Base-by-base conservation (phyloP, 192 early-diverging fungal species). In the Coemansia asiatica region DNA sequence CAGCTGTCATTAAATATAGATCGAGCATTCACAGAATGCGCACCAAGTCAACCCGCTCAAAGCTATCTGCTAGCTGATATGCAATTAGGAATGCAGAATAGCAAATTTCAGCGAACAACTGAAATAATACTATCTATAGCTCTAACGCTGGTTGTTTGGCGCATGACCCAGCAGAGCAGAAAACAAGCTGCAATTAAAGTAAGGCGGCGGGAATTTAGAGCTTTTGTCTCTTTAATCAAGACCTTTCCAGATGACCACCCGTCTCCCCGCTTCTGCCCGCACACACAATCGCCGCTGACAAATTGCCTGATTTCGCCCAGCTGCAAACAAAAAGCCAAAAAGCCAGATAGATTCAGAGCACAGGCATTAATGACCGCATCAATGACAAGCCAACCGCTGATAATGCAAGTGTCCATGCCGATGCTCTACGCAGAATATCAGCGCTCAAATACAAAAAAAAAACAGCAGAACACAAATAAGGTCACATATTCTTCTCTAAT, bases 391-490 rank as follows among this genome's bases (percentile, higher is more conserved):
- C n/a, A n/a, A n/a, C n/a, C n/a, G n/a, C n/a, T n/a, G n/a, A n/a
- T n/a, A n/a, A n/a, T n/a, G n/a, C n/a, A n/a, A n/a, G n/a, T n/a
- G n/a, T n/a, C n/a, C n/a, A n/a, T n/a, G n/a, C n/a, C n/a, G n/a
- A n/a, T n/a, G n/a, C n/a, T n/a, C n/a, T n/a, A n/a, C n/a, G n/a
- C n/a, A n/a, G n/a, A n/a, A n/a, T n/a, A n/a, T n/a, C n/a, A n/a
- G n/a, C n/a, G n/a, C n/a, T n/a, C n/a, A n/a, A 19, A 15, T 18
- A 53, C 22, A 33, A 40, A 19, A 21, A 36, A 36, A 23, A 40
- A 54, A 61, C 33, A 54, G 46, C 35, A 62, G 35, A 60, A 51
- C 49, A 57, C 54, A 65, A 61, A 50, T 9, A 67, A 26, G 49
- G 40, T 26, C 35, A 36, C 35, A 36, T 36, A 36, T 36, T 12